Evolutionary conservation across 2,329 filamentous ascomycete species (phyloP).

Genomic region (Beauveria caledonica): DNA sequence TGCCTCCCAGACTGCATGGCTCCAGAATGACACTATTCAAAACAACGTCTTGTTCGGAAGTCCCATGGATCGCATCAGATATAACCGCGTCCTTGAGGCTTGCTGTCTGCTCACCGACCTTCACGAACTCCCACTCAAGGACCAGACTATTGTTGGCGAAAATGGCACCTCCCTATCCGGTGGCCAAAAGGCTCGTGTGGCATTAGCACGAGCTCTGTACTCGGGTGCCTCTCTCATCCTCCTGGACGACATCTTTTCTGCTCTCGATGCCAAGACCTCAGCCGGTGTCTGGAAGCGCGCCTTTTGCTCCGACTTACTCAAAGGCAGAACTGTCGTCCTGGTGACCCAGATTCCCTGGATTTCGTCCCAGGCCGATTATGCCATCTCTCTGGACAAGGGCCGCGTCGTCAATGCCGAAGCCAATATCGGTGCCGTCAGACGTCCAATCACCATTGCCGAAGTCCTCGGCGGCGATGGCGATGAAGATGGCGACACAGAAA

Average conservation of each 20-base stretch:
- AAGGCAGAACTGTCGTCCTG: conserved; percentile 45
- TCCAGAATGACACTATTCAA: conserved; percentile 47
- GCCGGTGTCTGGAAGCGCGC: conserved; percentile 48
- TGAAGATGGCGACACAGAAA: conserved; percentile 23
- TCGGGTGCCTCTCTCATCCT: conserved; percentile 46
- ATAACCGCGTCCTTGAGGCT: conserved; percentile 46
- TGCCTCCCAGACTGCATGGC: conserved; percentile 49
- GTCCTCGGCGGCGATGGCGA: conserved; percentile 29
- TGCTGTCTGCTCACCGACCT: conserved; percentile 46
- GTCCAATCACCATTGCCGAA: conserved; percentile 35
- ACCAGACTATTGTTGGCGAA: conserved; percentile 45
- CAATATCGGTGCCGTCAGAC: conserved; percentile 38
- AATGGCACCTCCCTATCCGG: conserved; percentile 48
- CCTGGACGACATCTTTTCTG: conserved; percentile 52
- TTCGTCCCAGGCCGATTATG: conserved; percentile 40
- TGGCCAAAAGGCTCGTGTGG: conserved; percentile 48
- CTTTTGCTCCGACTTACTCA: conserved; percentile 47
- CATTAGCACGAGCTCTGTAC: conserved; percentile 49
- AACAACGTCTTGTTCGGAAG: conserved; percentile 49
- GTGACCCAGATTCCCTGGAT: conserved; percentile 51
- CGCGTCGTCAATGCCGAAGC: conserved; percentile 31
- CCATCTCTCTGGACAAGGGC: conserved; percentile 39
- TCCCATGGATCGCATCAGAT: conserved; percentile 42
- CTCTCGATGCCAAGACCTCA: conserved; percentile 50
- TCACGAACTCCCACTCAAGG: conserved; percentile 39